Percentiles rank a stretch among this genome's conserved stretches.
These are phyloP conservation scores for Ephemerocybe angulata DNA, from an alignment of 768 basidiomycete species.

Conservation along the genomic window DNA sequence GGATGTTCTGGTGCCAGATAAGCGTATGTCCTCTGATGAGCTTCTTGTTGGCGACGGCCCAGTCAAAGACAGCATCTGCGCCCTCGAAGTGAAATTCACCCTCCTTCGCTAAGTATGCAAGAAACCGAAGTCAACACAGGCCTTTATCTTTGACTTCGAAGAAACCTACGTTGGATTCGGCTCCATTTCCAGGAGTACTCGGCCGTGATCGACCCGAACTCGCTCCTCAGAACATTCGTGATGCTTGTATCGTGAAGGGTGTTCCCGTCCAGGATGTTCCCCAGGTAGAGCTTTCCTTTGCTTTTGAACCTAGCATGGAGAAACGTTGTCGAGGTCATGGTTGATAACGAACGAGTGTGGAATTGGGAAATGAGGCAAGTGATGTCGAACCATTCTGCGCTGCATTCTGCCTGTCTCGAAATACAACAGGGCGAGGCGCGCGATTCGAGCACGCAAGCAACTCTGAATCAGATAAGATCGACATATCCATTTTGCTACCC, in stretches of 20 bases:
- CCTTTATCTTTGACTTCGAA: neutral
- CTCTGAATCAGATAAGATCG: too few relatives aligned
- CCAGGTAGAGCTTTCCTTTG: constrained; percentile 35
- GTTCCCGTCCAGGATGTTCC: constrained; percentile 18
- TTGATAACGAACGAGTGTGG: too few relatives aligned
- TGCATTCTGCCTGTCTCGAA: too few relatives aligned
- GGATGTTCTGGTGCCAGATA: constrained; percentile 31
- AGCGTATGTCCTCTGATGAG: constrained; percentile 40
- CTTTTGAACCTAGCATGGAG: constrained; percentile 27
- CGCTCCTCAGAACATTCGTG: constrained; percentile 27
- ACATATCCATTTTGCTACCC: too few relatives aligned
- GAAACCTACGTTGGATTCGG: constrained; percentile 36
- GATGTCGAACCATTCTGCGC: too few relatives aligned
- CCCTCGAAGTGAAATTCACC: constrained; percentile 31
- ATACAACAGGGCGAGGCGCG: too few relatives aligned
- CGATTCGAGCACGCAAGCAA: too few relatives aligned
- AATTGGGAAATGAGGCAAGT: too few relatives aligned
- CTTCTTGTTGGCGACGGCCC: constrained; percentile 36
- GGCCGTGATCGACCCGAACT: constrained; percentile 40
- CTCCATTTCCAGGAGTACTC: constrained; percentile 38
- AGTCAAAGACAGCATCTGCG: constrained; percentile 37
- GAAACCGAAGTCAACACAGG: too few relatives aligned
- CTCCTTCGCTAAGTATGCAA: constrained; percentile 21
- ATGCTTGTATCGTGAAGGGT: constrained; percentile 31
- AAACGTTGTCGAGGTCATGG: too few relatives aligned